Conservation (phyloP, 23 red algal genomes). For the Gracilaria gracilis region DNA sequence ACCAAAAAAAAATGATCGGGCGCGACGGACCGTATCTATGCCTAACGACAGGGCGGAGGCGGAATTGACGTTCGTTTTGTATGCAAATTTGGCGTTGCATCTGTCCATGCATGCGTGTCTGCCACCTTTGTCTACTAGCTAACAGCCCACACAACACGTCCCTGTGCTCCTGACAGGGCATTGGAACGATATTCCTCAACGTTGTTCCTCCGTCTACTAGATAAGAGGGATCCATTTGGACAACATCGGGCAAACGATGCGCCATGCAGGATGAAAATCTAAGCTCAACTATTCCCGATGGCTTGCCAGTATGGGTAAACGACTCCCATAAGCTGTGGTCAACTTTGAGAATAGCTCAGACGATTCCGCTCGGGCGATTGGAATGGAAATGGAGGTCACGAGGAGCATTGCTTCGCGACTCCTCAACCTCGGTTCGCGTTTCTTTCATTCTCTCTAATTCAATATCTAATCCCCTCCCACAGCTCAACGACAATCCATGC, state of each 20-base stretch:
- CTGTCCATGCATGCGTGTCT: not conserved
- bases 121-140: too few species aligned
- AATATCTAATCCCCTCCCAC: constrained; percentile 3
- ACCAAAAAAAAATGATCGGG: too few species aligned
- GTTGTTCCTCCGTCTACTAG: not conserved
- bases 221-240: not conserved
- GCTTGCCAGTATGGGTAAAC: constrained; percentile 69
- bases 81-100: not conserved
- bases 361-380: constrained; percentile 57
- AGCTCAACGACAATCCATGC: not conserved
- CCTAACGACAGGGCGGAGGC: not conserved
- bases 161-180: not conserved
- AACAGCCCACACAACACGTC: too few species aligned
- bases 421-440: constrained; percentile 60
- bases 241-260: constrained; percentile 30
- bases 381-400: constrained; percentile 68
- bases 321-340: constrained; percentile 66
- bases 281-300: constrained; percentile 37
- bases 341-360: constrained; percentile 60
- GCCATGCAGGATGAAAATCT: constrained; percentile 40
- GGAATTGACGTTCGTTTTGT: not conserved
- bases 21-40: too few species aligned
- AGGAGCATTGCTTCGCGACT: constrained; percentile 60
- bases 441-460: constrained; percentile 48
- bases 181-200: not conserved